Evolutionary conservation across 176 grass and related monocot genomes (phyloP).

Genomic region (Oryza officinalis): DNA sequence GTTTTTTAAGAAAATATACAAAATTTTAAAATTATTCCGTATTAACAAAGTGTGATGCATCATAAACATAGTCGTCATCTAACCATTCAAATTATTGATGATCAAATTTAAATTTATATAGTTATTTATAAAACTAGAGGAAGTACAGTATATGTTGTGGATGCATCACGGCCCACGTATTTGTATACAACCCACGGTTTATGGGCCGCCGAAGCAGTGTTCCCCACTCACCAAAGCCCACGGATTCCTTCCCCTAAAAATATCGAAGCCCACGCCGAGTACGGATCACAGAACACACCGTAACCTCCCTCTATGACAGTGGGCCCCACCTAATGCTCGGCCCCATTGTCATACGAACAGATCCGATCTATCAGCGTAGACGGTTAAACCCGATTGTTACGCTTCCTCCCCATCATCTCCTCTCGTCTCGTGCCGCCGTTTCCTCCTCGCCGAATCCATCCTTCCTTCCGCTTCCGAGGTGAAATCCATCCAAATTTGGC

Average conservation of each 20-base stretch:
- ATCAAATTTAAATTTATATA: too few relatives aligned
- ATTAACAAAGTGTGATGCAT: too few relatives aligned
- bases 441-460: neutral
- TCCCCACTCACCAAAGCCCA: neutral
- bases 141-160: neutral
- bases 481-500: neutral
- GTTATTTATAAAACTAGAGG: too few relatives aligned
- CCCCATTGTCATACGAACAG: neutral
- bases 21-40: too few relatives aligned
- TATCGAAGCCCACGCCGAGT: neutral
- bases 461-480: neutral
- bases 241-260: neutral
- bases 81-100: too few relatives aligned
- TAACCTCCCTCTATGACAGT: neutral
- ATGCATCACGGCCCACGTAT: neutral
- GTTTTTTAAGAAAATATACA: too few relatives aligned
- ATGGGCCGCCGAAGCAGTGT: neutral
- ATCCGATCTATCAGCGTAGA: constrained; percentile 19
- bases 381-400: constrained; percentile 9
- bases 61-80: too few relatives aligned
- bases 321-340: neutral
- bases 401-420: neutral
- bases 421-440: neutral
- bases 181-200: neutral
- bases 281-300: neutral